These are phyloP conservation scores for Nicotiana noctiflora DNA, from an alignment of 257 asterid species.

Conservation along the genomic window DNA sequence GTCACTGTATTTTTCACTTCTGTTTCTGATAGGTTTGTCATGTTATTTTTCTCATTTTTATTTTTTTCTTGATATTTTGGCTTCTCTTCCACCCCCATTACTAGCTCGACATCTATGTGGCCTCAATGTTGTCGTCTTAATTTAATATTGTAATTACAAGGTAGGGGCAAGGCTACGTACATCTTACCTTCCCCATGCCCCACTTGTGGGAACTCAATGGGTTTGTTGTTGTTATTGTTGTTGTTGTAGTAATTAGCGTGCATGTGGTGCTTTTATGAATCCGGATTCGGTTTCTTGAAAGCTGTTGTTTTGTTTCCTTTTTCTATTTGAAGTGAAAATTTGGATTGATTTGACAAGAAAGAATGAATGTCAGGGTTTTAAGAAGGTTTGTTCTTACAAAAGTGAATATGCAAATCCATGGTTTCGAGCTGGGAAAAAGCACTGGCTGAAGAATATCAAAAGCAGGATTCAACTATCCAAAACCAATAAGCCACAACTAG, in stretches of 20 bases:
- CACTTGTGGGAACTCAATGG: too few relatives aligned
- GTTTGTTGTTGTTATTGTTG: too few relatives aligned
- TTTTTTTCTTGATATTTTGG: background rate
- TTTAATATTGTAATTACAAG: background rate
- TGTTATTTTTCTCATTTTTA: background rate
- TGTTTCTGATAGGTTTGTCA: background rate
- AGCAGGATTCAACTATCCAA: slow-evolving; percentile 22
- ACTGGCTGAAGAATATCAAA: slow-evolving; percentile 32
- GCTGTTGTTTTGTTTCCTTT: background rate
- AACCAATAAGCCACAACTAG: background rate
- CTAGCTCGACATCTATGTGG: background rate
- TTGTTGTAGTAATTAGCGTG: background rate
- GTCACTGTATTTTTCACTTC: background rate
- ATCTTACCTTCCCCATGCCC: too few relatives aligned
- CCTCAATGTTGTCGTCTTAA: background rate
- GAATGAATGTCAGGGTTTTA: slow-evolving; percentile 28
- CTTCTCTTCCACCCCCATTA: background rate
- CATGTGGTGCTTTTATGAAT: background rate
- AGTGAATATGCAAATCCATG: slow-evolving; percentile 37
- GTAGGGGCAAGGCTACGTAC: too few relatives aligned
- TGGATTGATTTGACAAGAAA: background rate
- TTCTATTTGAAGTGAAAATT: background rate
- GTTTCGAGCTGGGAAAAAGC: slow-evolving; percentile 38
- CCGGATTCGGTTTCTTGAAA: background rate
- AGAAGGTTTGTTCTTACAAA: slow-evolving; percentile 26